phyloP scores from a whole-genome alignment of 805 yeast species.

The Spathaspora gorwiae region DNA sequence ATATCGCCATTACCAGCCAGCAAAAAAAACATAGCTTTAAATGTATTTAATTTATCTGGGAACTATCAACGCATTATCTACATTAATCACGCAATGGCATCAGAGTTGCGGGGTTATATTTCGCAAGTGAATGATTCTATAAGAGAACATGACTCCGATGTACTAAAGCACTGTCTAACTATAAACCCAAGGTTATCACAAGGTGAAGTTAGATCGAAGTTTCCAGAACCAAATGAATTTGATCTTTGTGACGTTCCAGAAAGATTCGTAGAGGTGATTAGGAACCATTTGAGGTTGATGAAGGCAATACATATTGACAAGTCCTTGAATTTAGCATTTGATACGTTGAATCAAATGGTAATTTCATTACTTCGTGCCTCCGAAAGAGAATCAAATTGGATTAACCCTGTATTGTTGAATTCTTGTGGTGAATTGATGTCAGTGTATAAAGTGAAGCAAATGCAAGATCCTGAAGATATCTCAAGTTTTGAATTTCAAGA shows the following conservation, averaged over 20 bases:
- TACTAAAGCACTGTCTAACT: conserved; percentile 22
- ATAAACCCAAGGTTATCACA: conserved; percentile 30
- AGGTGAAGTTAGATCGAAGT: conserved; percentile 29
- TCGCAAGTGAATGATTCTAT: conserved; percentile 18
- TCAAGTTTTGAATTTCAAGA: conserved; percentile 12
- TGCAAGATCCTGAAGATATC: conserved; percentile 22
- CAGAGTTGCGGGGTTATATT: conserved; percentile 7
- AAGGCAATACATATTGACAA: conserved; percentile 28
- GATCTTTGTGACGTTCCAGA: conserved; percentile 36
- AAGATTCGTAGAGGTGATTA: conserved; percentile 29
- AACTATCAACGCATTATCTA: too few species aligned
- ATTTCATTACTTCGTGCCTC: conserved; percentile 48
- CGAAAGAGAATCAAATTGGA: conserved; percentile 51
- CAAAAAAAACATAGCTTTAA: too few species aligned
- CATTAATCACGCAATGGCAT: background rate
- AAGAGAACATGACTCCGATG: conserved; percentile 11
- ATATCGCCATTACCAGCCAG: too few species aligned
- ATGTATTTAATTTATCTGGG: too few species aligned
- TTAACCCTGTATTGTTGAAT: conserved; percentile 39
- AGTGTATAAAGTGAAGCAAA: conserved; percentile 33
- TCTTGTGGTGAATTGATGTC: conserved; percentile 38
- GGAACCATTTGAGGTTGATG: conserved; percentile 31
- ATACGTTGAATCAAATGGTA: conserved; percentile 38
- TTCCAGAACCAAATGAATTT: conserved; percentile 35
- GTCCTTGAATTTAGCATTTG: conserved; percentile 29